Evolutionary conservation across 2,329 filamentous ascomycete genomes (phyloP).

Genomic region (Hypomyces perniciosus): DNA sequence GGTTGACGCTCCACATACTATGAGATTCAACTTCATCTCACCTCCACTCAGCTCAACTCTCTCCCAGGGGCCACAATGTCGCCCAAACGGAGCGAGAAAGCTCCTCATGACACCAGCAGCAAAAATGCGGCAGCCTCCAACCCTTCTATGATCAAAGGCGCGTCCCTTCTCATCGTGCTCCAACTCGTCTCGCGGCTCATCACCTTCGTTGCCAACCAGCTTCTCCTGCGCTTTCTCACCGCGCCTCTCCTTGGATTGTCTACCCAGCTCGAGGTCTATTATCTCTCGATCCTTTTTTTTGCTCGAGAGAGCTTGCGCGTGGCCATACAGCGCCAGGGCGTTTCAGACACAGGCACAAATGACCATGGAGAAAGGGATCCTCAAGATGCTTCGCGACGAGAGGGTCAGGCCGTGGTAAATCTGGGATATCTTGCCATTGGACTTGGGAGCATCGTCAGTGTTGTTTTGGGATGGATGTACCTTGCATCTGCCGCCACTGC

Average conservation of each 20-base stretch:
- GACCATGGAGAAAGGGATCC: slow-evolving; percentile 12
- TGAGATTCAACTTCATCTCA: slow-evolving; percentile 1
- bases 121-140: not conserved
- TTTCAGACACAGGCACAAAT: slow-evolving; percentile 10
- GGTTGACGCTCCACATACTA: not conserved
- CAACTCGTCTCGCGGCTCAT: slow-evolving; percentile 82
- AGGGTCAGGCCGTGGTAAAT: slow-evolving; percentile 76
- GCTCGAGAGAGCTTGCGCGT: slow-evolving; percentile 85
- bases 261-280: slow-evolving; percentile 87
- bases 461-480: slow-evolving; percentile 63
- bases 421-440: slow-evolving; percentile 73
- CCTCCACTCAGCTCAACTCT: not conserved
- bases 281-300: slow-evolving; percentile 90
- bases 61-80: slow-evolving; percentile 3
- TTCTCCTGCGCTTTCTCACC: slow-evolving; percentile 81
- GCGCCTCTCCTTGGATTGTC: slow-evolving; percentile 79
- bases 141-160: slow-evolving; percentile 55
- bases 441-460: slow-evolving; percentile 60
- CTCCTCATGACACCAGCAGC: not conserved
- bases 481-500: slow-evolving; percentile 43
- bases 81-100: not conserved
- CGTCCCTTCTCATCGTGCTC: slow-evolving; percentile 78
- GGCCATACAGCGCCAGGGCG: slow-evolving; percentile 74
- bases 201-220: slow-evolving; percentile 88
- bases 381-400: slow-evolving; percentile 21